phyloP scores from a whole-genome alignment of 1,284 basidiomycete species.

The Pulveroboletus sp. region DNA sequence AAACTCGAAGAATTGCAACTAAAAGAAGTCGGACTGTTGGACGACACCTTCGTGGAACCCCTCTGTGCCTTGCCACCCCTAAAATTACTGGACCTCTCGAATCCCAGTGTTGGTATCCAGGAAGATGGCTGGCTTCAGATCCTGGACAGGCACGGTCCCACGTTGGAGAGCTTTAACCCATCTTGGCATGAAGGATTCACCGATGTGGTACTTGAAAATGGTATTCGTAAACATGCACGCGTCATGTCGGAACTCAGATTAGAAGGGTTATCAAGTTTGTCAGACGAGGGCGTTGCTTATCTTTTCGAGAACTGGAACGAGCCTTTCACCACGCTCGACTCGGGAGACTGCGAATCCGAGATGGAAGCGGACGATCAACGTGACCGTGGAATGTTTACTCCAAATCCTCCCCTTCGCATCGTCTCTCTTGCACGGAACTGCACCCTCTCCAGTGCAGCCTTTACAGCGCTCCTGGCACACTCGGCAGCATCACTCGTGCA shows the following conservation, averaged over 20 bases:
- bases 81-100: conserved; percentile 57
- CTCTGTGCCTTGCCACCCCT: conserved; percentile 49
- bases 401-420: conserved; percentile 45
- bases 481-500: conserved; percentile 60
- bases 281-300: conserved; percentile 61
- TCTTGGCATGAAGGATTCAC: conserved; percentile 59
- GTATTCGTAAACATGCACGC: conserved; percentile 54
- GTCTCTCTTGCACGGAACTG: conserved; percentile 65
- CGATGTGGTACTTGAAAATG: conserved; percentile 56
- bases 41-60: conserved; percentile 58
- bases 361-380: conserved; percentile 21
- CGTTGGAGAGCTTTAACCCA: conserved; percentile 54
- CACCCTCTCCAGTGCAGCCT: conserved; percentile 52
- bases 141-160: conserved; percentile 42
- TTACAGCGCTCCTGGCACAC: conserved; percentile 67
- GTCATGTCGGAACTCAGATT: conserved; percentile 57
- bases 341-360: conserved; percentile 9
- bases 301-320: conserved; percentile 53
- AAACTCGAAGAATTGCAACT: conserved; percentile 70
- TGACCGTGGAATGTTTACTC: conserved; percentile 10
- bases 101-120: conserved; percentile 48
- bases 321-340: conserved; percentile 10
- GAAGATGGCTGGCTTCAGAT: conserved; percentile 60
- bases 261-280: conserved; percentile 57
- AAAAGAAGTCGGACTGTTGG: conserved; percentile 74